These are phyloP conservation scores for Kodamaea alishanica DNA, from an alignment of 1,139 yeast species.

Conservation along the genomic window DNA sequence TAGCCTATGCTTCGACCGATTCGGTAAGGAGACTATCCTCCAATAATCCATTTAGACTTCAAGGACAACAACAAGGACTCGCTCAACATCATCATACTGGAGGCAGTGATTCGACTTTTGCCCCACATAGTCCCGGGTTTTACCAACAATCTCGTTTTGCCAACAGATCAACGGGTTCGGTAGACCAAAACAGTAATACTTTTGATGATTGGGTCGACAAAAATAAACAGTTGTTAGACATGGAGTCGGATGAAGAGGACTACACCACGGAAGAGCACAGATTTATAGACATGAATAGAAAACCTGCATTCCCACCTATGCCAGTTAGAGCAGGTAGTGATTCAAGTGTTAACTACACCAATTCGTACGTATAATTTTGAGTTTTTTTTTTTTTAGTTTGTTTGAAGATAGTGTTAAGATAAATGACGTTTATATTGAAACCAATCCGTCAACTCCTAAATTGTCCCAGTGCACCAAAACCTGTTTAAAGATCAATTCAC, in stretches of 20 bases:
- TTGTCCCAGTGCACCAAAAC: background rate
- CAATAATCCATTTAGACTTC: slow-evolving; percentile 55
- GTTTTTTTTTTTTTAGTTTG: background rate
- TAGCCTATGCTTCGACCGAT: slow-evolving; percentile 32
- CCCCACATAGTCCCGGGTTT: slow-evolving; percentile 6
- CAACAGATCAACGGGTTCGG: slow-evolving; percentile 6
- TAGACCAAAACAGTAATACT: slow-evolving; percentile 15
- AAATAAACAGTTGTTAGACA: slow-evolving; percentile 42
- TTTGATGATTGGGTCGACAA: slow-evolving; percentile 53
- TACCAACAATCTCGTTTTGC: slow-evolving; percentile 7
- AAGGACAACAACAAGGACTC: slow-evolving; percentile 5
- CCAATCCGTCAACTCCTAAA: background rate
- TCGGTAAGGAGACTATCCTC: slow-evolving; percentile 51
- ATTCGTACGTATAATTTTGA: slow-evolving; percentile 26
- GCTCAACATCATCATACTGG: slow-evolving; percentile 7
- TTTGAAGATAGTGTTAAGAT: background rate
- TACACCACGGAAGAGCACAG: slow-evolving; percentile 1
- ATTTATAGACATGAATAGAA: slow-evolving; percentile 8
- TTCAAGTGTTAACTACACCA: slow-evolving; percentile 35
- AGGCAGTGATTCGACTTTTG: slow-evolving; percentile 8
- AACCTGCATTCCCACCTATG: slow-evolving; percentile 29
- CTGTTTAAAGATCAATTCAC: no score
- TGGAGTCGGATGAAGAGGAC: slow-evolving; percentile 43
- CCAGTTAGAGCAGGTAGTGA: slow-evolving; percentile 38
- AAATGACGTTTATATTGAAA: background rate